phyloP scores from a whole-genome alignment of 805 yeast genomes.

The Candida sanyiensis region DNA sequence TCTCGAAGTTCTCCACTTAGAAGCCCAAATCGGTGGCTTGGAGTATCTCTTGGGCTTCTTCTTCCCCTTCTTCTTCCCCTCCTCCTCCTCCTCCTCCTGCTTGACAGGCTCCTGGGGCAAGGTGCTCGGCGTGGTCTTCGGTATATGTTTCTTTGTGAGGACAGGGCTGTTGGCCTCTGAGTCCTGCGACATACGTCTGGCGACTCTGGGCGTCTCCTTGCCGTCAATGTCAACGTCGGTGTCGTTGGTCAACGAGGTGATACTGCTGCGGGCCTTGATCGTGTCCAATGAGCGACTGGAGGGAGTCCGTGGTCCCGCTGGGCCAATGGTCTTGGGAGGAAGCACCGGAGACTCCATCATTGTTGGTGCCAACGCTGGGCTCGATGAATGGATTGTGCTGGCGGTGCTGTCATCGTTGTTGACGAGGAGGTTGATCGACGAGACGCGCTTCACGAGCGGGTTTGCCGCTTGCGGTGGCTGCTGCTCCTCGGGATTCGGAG shows the following conservation, averaged over 20 bases:
- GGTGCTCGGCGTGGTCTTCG: slow-evolving; percentile 11
- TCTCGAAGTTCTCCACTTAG: slow-evolving; percentile 42
- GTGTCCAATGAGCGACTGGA: slow-evolving; percentile 10
- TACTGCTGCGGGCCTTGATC: slow-evolving; percentile 21
- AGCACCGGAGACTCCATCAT: slow-evolving; percentile 14
- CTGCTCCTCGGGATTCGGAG: not conserved
- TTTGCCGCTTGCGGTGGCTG: slow-evolving; percentile 8
- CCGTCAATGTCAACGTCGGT: slow-evolving; percentile 41
- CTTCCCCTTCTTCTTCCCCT: slow-evolving; percentile 9
- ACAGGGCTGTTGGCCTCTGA: slow-evolving; percentile 24
- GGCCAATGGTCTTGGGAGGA: not conserved
- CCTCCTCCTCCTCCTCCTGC: slow-evolving; percentile 4
- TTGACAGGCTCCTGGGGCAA: slow-evolving; percentile 5
- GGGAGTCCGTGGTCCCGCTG: slow-evolving; percentile 2
- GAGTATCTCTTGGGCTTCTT: slow-evolving; percentile 56
- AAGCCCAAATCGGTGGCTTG: slow-evolving; percentile 80
- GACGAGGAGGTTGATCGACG: slow-evolving; percentile 20
- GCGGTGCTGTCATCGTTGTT: slow-evolving; percentile 8
- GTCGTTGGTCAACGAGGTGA: slow-evolving; percentile 36
- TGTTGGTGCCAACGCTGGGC: slow-evolving; percentile 1
- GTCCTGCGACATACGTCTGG: slow-evolving; percentile 26
- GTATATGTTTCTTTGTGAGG: slow-evolving; percentile 17
- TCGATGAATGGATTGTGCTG: slow-evolving; percentile 4
- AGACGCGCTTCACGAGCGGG: slow-evolving; percentile 12
- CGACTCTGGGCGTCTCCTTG: slow-evolving; percentile 32